Evolutionary conservation across 495 filamentous ascomycete genomes (phyloP).

Genomic region (Penicillium cinerascens): DNA sequence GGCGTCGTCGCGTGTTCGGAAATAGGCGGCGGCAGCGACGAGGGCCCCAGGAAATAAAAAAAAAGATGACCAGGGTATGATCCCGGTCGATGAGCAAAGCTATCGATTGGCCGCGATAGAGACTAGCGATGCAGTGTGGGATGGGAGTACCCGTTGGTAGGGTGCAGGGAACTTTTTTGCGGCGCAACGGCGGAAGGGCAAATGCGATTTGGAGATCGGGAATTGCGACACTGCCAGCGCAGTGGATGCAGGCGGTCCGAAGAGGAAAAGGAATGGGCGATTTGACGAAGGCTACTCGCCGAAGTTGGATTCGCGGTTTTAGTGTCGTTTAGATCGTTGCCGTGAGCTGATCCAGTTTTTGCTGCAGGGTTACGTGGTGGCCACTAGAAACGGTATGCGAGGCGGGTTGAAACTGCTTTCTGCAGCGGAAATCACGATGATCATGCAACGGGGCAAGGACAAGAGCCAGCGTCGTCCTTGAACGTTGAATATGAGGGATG

Average conservation of each 20-base stretch:
- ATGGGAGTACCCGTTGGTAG: slow-evolving; percentile 29
- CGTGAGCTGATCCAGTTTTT: slow-evolving; percentile 27
- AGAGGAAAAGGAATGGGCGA: slow-evolving; percentile 42
- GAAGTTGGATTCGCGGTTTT: slow-evolving; percentile 29
- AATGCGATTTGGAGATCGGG: slow-evolving; percentile 19
- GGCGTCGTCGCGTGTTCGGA: slow-evolving; percentile 22
- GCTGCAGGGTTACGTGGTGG: slow-evolving; percentile 46
- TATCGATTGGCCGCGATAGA: slow-evolving; percentile 25
- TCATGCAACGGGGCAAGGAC: slow-evolving; percentile 25
- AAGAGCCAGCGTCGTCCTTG: slow-evolving; percentile 30
- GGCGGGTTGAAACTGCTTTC: slow-evolving; percentile 17
- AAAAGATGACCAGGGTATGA: slow-evolving; percentile 15
- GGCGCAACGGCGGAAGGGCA: slow-evolving; percentile 18
- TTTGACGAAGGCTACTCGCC: slow-evolving; percentile 23
- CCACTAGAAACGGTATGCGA: slow-evolving; percentile 30
- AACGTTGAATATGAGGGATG: background rate
- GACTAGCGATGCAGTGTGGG: slow-evolving; percentile 22
- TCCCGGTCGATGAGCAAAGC: slow-evolving; percentile 1
- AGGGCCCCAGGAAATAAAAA: slow-evolving; percentile 10
- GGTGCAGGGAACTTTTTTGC: slow-evolving; percentile 26
- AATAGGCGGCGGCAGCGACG: slow-evolving; percentile 14
- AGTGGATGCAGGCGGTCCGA: slow-evolving; percentile 45
- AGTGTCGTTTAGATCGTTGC: slow-evolving; percentile 27
- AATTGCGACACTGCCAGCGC: slow-evolving; percentile 40
- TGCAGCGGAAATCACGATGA: slow-evolving; percentile 20